Evolutionary conservation across 495 filamentous ascomycete genomes (phyloP).

Genomic region (Neurospora tetrasperma): DNA sequence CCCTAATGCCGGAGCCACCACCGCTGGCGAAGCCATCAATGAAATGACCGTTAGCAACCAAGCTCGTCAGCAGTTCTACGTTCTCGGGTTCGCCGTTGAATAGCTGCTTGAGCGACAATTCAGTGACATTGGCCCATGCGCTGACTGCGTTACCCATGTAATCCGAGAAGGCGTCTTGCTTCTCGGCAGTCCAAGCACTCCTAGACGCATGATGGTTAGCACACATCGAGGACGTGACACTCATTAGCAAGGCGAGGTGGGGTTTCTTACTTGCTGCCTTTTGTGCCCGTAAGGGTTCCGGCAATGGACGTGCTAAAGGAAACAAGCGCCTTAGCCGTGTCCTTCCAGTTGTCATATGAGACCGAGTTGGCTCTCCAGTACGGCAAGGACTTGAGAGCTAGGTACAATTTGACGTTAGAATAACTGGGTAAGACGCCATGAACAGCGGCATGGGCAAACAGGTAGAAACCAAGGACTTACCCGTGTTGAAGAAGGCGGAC

Average conservation of each 20-base stretch:
- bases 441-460: not conserved
- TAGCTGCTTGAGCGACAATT: conserved; percentile 1
- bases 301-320: not conserved
- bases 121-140: conserved; percentile 11
- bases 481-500: not conserved
- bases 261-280: not conserved
- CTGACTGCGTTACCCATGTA: conserved; percentile 15
- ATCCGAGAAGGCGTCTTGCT: conserved; percentile 11
- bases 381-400: not conserved
- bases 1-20: not conserved
- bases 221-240: not conserved
- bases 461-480: not conserved
- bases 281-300: not conserved
- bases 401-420: not conserved
- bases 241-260: not conserved
- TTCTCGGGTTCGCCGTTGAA: conserved; percentile 13
- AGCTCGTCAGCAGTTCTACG: conserved; percentile 8
- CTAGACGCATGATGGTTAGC: not conserved
- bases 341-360: conserved; percentile 5
- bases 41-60: conserved; percentile 21
- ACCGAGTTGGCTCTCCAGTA: not conserved
- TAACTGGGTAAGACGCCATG: not conserved
- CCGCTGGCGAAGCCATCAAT: conserved; percentile 8
- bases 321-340: conserved; percentile 5
- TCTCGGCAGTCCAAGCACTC: conserved; percentile 5